Conservation (phyloP, 2,329 filamentous ascomycete species). For the Fusarium circinatum region DNA sequence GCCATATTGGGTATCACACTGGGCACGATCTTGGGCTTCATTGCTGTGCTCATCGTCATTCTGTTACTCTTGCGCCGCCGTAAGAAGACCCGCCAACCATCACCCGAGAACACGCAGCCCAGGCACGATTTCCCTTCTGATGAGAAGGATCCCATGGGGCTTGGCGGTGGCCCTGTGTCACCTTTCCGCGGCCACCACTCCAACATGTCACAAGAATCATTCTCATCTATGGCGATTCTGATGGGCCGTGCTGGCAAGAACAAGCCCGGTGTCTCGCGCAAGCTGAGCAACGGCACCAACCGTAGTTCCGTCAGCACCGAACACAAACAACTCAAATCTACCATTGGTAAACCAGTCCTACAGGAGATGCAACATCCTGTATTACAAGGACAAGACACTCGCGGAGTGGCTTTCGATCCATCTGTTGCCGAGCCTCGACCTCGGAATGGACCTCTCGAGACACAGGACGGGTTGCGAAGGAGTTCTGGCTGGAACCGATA, state of each 20-base stretch:
- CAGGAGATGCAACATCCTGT: conserved; percentile 52
- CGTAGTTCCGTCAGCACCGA: conserved; percentile 63
- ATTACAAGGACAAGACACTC: conserved; percentile 53
- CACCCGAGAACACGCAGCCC: conserved; percentile 56
- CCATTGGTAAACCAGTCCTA: conserved; percentile 70
- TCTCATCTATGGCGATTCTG: conserved; percentile 72
- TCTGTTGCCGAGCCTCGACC: conserved; percentile 50
- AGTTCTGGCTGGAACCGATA: conserved; percentile 83
- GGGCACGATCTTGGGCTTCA: conserved; percentile 81
- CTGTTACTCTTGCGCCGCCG: conserved; percentile 67
- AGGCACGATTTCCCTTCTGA: conserved; percentile 57
- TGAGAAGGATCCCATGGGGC: conserved; percentile 67
- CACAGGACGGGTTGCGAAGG: conserved; percentile 60
- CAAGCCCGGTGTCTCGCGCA: conserved; percentile 57
- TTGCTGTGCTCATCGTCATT: conserved; percentile 75
- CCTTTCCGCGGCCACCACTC: conserved; percentile 62
- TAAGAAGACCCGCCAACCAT: conserved; percentile 56
- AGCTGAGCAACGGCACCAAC: conserved; percentile 65
- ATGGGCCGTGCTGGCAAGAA: conserved; percentile 68
- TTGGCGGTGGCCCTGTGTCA: conserved; percentile 56
- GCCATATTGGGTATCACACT: conserved; percentile 83
- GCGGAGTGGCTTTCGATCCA: conserved; percentile 54
- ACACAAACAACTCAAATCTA: conserved; percentile 71
- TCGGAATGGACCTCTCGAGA: conserved; percentile 47
- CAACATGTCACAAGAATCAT: conserved; percentile 65